Percentiles rank a stretch among this genome's conserved stretches.
phyloP scores from a whole-genome alignment of 306 rosid genomes.

The Vigna trinervia region DNA sequence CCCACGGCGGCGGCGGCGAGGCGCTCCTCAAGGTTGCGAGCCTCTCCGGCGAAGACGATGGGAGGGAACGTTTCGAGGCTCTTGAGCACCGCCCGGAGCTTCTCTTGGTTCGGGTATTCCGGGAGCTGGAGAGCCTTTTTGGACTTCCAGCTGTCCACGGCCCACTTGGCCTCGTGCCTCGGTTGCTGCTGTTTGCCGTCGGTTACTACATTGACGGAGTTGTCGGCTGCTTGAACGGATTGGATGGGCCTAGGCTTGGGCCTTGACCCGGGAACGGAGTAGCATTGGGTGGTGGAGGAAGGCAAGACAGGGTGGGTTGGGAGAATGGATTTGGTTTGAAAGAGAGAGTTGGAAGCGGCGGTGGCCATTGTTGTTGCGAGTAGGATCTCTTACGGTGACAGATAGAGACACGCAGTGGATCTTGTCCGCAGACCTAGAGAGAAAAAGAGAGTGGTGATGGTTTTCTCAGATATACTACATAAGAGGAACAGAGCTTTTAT shows the following conservation, averaged over 20 bases:
- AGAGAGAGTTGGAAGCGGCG: conserved; percentile 39
- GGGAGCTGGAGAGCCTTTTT: conserved; percentile 85
- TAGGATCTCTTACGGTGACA: neutral
- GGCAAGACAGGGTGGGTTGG: conserved; percentile 42
- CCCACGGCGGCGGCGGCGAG: conserved; percentile 75
- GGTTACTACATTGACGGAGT: conserved; percentile 51
- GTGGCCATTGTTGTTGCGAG: conserved; percentile 48
- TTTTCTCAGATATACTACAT: neutral
- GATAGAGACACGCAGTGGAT: neutral
- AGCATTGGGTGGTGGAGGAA: conserved; percentile 26
- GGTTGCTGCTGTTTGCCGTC: conserved; percentile 46
- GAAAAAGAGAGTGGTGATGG: too few species aligned
- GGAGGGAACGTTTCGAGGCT: conserved; percentile 79
- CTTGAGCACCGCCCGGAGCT: conserved; percentile 57
- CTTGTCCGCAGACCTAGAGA: neutral
- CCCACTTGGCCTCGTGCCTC: conserved; percentile 60
- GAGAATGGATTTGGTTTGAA: conserved; percentile 45
- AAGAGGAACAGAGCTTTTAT: neutral
- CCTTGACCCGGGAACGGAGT: neutral
- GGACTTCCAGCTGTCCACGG: conserved; percentile 66
- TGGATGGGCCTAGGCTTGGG: conserved; percentile 38
- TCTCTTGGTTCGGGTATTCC: conserved; percentile 69
- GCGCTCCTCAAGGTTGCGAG: conserved; percentile 69
- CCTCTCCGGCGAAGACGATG: conserved; percentile 87
- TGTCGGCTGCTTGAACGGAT: conserved; percentile 70